A percentile compares a stretch with the other conserved stretches of the same genome.
phyloP scores from a whole-genome alignment of 2,329 filamentous ascomycete species.

The Fusarium algeriense region DNA sequence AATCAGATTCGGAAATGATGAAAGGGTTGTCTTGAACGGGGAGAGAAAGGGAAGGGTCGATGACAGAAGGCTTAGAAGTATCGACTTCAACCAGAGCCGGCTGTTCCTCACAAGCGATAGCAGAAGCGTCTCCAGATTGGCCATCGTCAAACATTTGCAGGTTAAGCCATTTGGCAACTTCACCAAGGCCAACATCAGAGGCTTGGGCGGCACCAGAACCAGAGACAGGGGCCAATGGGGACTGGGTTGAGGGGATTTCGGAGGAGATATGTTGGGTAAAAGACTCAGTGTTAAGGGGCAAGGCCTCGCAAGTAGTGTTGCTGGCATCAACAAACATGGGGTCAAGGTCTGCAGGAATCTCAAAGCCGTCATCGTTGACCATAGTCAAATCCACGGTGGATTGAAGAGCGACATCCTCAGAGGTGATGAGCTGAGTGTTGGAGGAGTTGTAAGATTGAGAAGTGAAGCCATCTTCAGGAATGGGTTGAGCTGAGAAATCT shows the following conservation, averaged over 20 bases:
- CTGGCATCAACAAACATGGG: not conserved
- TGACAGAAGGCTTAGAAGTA: not conserved
- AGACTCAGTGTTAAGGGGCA: not conserved
- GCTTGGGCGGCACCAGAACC: not conserved
- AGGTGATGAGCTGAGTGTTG: not conserved
- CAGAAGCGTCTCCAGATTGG: not conserved
- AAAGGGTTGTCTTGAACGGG: not conserved
- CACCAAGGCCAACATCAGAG: not conserved
- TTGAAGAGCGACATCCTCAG: not conserved
- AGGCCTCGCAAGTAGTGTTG: not conserved
- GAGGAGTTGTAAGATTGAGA: not conserved
- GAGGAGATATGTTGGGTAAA: not conserved
- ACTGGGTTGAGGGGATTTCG: not conserved
- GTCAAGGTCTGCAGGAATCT: not conserved
- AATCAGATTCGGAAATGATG: not conserved
- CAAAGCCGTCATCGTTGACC: not conserved
- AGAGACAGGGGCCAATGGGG: not conserved
- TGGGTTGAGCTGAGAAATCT: no score
- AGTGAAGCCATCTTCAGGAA: not conserved
- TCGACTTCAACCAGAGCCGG: not conserved
- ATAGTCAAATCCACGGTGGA: not conserved
- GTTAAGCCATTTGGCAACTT: not conserved
- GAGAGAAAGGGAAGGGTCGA: not conserved
- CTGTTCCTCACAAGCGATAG: not conserved
- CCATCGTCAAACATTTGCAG: not conserved